Evolutionary conservation across 2,329 filamentous ascomycete genomes (phyloP).

Genomic region (Fusarium bulbicola): DNA sequence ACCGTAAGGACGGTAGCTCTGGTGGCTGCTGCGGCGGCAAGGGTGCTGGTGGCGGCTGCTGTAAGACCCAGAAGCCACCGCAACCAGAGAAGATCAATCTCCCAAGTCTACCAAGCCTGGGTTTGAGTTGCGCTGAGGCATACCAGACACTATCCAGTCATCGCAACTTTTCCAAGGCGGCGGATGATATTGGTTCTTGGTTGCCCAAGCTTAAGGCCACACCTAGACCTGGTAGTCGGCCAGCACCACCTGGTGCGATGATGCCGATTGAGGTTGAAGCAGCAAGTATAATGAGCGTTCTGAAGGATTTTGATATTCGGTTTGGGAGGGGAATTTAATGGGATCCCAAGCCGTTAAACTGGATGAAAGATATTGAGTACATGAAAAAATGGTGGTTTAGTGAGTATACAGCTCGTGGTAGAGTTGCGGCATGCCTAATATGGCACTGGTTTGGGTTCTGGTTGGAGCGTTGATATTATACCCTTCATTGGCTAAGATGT

Average conservation of each 20-base stretch:
- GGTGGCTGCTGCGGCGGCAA: slow-evolving; percentile 73
- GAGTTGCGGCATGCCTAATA: slow-evolving; percentile 30
- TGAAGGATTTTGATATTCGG: slow-evolving; percentile 81
- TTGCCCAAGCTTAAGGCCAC: slow-evolving; percentile 75
- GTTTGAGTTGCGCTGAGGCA: slow-evolving; percentile 77
- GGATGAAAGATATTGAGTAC: slow-evolving; percentile 15
- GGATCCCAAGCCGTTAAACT: slow-evolving; percentile 26
- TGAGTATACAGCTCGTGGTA: slow-evolving; percentile 15
- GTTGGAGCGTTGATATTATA: slow-evolving; percentile 45
- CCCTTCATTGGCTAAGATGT: slow-evolving; percentile 40
- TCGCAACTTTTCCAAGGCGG: slow-evolving; percentile 77
- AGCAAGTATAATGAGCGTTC: slow-evolving; percentile 85
- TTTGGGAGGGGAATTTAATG: slow-evolving; percentile 63
- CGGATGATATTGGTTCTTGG: slow-evolving; percentile 79
- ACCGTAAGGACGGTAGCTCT: slow-evolving; percentile 51
- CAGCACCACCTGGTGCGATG: slow-evolving; percentile 50
- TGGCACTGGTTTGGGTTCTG: slow-evolving; percentile 34
- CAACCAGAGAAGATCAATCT: slow-evolving; percentile 48
- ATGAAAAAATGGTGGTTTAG: slow-evolving; percentile 3
- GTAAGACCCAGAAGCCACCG: slow-evolving; percentile 55
- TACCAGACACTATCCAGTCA: slow-evolving; percentile 83
- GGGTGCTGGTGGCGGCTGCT: slow-evolving; percentile 69
- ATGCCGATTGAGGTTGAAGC: slow-evolving; percentile 81
- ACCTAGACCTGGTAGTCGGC: slow-evolving; percentile 47
- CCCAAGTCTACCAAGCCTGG: slow-evolving; percentile 58